phyloP scores from a whole-genome alignment of 2,329 filamentous ascomycete species.

The Alternaria longipes region DNA sequence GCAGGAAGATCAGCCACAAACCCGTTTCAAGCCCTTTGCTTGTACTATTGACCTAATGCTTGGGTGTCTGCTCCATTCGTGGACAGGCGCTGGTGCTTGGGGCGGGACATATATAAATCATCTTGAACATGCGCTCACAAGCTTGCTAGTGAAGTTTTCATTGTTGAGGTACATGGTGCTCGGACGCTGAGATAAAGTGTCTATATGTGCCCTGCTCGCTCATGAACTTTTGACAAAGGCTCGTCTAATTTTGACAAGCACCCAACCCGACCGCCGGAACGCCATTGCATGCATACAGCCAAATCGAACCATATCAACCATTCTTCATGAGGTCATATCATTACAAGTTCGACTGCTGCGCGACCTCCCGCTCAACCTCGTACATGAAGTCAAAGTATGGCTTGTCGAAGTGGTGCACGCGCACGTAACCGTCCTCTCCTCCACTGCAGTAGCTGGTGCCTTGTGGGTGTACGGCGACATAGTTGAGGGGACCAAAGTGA shows the following conservation, averaged over 20 bases:
- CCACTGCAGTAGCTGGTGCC: constrained; percentile 94
- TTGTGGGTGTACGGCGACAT: constrained; percentile 89
- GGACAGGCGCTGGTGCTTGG: constrained; percentile 33
- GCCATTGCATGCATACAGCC: constrained; percentile 51
- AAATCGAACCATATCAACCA: constrained; percentile 25
- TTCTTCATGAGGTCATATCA: constrained; percentile 26
- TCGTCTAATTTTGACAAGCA: constrained; percentile 19
- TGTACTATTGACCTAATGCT: constrained; percentile 43
- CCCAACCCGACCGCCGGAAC: constrained; percentile 42
- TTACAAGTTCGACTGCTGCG: constrained; percentile 52
- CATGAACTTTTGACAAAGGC: constrained; percentile 24
- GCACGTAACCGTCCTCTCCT: constrained; percentile 98
- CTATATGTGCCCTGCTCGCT: constrained; percentile 14
- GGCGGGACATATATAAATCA: constrained; percentile 18
- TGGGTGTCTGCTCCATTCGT: constrained; percentile 32
- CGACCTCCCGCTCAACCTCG: constrained; percentile 88
- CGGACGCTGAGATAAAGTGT: constrained; percentile 10
- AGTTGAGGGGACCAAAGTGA: constrained; percentile 97
- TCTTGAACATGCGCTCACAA: background rate
- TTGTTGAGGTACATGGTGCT: constrained; percentile 15
- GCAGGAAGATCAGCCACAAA: constrained; percentile 35
- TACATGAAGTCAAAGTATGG: constrained; percentile 98
- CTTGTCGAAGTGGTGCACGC: constrained; percentile 98
- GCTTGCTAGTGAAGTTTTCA: constrained; percentile 11
- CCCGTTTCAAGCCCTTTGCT: constrained; percentile 26